Percentiles rank a stretch among this genome's conserved stretches.
These are phyloP conservation scores for Penicillium nucicola DNA, from an alignment of 495 filamentous ascomycete genomes.

Conservation along the genomic window DNA sequence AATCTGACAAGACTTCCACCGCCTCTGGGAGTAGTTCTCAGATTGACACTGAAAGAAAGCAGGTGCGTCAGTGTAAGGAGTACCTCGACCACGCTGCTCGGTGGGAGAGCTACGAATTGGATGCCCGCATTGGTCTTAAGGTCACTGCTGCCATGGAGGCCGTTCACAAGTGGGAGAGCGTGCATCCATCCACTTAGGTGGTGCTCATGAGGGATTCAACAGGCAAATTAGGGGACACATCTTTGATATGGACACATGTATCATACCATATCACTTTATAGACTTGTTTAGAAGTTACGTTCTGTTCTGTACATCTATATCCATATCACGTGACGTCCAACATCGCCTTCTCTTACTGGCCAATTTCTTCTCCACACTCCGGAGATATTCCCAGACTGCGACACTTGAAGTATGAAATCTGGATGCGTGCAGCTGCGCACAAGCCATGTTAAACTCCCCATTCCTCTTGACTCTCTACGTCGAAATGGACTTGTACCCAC, in stretches of 20 bases:
- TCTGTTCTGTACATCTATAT: background rate
- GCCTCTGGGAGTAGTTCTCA: conserved; percentile 5
- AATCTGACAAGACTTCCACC: background rate
- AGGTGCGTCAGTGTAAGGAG: conserved; percentile 63
- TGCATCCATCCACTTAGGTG: conserved; percentile 19
- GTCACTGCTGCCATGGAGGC: conserved; percentile 78
- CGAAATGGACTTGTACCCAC: too few relatives aligned
- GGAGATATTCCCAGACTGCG: too few relatives aligned
- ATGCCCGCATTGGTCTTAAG: conserved; percentile 80
- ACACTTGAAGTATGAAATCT: too few relatives aligned
- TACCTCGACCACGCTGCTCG: conserved; percentile 74
- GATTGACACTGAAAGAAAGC: conserved; percentile 42
- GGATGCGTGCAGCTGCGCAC: too few relatives aligned
- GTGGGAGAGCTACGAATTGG: conserved; percentile 85
- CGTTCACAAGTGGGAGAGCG: conserved; percentile 60
- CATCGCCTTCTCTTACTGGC: too few relatives aligned
- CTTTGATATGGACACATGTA: conserved; percentile 9
- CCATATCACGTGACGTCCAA: too few relatives aligned
- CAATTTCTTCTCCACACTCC: too few relatives aligned
- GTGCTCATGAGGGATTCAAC: background rate
- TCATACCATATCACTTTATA: conserved; percentile 13
- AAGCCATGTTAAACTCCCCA: too few relatives aligned
- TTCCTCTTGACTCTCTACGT: too few relatives aligned
- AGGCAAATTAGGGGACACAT: background rate
- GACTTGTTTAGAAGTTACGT: background rate